Percentiles rank a stretch among this genome's conserved stretches.
Evolutionary conservation across 78 protist species (phyloP).

Genomic region (Guillardia theta): DNA sequence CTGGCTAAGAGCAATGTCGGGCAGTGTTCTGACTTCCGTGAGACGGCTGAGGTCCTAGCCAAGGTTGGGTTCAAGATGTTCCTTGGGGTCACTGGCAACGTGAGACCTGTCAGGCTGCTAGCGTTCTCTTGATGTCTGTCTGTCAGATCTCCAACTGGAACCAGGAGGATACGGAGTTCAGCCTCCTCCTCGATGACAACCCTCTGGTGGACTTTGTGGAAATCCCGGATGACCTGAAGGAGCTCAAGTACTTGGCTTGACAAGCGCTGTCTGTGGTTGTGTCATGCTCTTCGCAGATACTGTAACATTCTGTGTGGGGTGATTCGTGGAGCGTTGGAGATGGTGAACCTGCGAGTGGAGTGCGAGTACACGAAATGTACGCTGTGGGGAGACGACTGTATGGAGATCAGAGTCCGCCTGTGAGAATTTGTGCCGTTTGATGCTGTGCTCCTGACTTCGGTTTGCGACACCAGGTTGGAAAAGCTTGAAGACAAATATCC

Average conservation of each 20-base stretch:
- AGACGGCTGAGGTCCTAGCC: slow-evolving; percentile 84
- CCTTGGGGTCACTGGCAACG: slow-evolving; percentile 82
- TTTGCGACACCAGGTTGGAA: not conserved
- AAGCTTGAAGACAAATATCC: slow-evolving; percentile 8
- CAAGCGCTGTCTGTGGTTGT: not conserved
- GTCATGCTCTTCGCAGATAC: slow-evolving; percentile 56
- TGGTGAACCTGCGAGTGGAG: slow-evolving; percentile 63
- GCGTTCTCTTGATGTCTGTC: not conserved
- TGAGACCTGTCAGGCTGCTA: not conserved
- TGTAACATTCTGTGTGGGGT: slow-evolving; percentile 93
- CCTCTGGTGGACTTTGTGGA: slow-evolving; percentile 90
- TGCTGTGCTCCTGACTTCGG: not conserved
- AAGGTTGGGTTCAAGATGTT: slow-evolving; percentile 92
- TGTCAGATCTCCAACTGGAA: slow-evolving; percentile 59
- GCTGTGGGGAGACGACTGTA: slow-evolving; percentile 65
- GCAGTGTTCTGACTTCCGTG: slow-evolving; percentile 56
- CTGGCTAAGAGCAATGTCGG: slow-evolving; percentile 78
- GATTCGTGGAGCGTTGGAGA: slow-evolving; percentile 92
- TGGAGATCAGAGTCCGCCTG: slow-evolving; percentile 73
- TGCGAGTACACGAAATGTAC: not conserved
- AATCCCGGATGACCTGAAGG: slow-evolving; percentile 75
- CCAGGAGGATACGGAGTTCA: slow-evolving; percentile 62
- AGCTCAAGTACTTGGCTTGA: not conserved
- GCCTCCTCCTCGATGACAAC: slow-evolving; percentile 77
- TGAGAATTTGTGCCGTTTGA: not conserved